Evolutionary conservation across 2,329 filamentous ascomycete species (phyloP).

Genomic region (Colletotrichum spinosum): DNA sequence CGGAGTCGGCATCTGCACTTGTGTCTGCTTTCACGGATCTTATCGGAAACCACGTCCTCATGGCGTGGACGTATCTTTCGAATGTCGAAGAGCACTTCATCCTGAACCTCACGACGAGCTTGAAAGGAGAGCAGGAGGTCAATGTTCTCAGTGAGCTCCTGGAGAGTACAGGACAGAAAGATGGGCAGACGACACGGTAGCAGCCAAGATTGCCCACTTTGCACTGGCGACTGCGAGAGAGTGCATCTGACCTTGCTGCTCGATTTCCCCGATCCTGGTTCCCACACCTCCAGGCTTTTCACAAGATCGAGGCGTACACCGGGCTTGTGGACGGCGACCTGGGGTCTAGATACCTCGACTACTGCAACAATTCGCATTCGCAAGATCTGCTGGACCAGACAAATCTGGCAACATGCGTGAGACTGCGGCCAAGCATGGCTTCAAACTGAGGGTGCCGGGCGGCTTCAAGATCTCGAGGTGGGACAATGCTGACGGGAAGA

Average conservation of each 20-base stretch:
- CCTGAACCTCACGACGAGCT: not conserved
- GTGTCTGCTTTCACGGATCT: not conserved
- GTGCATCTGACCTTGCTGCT: not conserved
- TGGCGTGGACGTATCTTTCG: not conserved
- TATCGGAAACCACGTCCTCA: not conserved
- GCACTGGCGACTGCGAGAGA: not conserved
- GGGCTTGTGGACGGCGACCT: constrained; percentile 3
- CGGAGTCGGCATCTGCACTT: not conserved
- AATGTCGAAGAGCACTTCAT: not conserved
- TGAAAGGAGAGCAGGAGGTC: constrained; percentile 7
- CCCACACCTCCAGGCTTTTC: not conserved
- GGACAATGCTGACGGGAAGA: too few relatives aligned
- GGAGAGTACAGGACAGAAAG: not conserved
- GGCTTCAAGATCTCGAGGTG: constrained; percentile 13
- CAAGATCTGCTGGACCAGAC: constrained; percentile 39
- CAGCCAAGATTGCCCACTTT: not conserved
- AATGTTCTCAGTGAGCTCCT: not conserved
- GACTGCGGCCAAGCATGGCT: constrained; percentile 33
- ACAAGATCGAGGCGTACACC: constrained; percentile 3
- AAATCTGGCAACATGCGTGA: constrained; percentile 40
- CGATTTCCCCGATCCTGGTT: not conserved
- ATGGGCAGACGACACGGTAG: not conserved
- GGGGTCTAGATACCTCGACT: constrained; percentile 28
- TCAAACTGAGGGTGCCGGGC: not conserved
- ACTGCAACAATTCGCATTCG: constrained; percentile 38